Base-by-base conservation (phyloP, 257 asterid species). In the Osmanthus fragrans region DNA sequence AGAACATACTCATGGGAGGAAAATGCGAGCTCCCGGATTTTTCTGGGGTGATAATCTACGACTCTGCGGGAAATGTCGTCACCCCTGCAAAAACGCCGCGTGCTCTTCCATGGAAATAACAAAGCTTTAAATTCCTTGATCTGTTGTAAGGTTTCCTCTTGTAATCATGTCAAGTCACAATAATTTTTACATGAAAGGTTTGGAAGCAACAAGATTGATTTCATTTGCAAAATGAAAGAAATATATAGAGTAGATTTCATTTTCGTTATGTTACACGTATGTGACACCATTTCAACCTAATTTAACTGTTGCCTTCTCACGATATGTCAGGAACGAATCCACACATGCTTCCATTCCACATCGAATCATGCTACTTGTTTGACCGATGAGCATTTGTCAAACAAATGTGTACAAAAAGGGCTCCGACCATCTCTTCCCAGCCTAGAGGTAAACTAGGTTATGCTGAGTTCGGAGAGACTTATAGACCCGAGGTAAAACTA, bases 11-110 rank as follows among this genome's bases (percentile, higher is more conserved):
- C 47, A 93, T 91, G 97, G 98, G 98, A 76, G 94, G 96, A 4
- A 91, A 91, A 74, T 91, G 97, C 56, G 96, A 93, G 87, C 93
- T 91, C 77, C 97, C 98, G 0, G 92, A 93, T 71, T 91, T 91
- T 85, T 91, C 94, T 0, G 96, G 98, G 27, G 96, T 91, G 42
- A 93, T 93, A 4, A 84, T 91, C 30, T 91, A 93, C 76, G 97
- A 91, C 73, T 83, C 94, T 27, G 72, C 86, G 1, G 97, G 96
- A 45, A 90, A 85, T 39, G 54, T 80, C 5, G 81, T 85, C 23
- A 64, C 89, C 15, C 87, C 90, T 30, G 71, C 89, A 49, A 76
- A 73, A 73, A 70, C 71, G 33, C 81, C 81, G 39, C 82, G 1
- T 51, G 85, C 91, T 19, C 93, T 84, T 56, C 75, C 92, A 56